phyloP scores from a whole-genome alignment of 1,284 basidiomycete genomes.

The Hymenochaete sp. region DNA sequence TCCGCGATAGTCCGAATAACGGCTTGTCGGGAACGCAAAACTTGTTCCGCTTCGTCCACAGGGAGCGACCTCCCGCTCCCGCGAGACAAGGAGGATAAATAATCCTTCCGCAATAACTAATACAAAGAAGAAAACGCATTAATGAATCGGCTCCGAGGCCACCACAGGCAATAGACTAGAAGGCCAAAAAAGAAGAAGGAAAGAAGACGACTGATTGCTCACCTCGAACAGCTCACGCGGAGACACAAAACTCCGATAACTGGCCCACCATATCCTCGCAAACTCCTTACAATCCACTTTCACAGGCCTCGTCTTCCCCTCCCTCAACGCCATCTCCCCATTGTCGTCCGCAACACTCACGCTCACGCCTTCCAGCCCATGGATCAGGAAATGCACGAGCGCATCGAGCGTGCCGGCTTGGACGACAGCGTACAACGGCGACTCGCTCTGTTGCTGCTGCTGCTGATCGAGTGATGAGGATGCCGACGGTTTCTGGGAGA shows the following conservation, averaged over 20 bases:
- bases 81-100: constrained; percentile 36
- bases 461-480: constrained; percentile 36
- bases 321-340: constrained; percentile 66
- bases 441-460: constrained; percentile 50
- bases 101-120: constrained; percentile 67
- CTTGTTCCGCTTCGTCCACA: constrained; percentile 22
- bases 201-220: constrained; percentile 21
- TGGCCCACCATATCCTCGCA: constrained; percentile 68
- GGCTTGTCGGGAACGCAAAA: constrained; percentile 37
- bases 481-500: constrained; percentile 50
- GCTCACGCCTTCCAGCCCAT: constrained; percentile 67
- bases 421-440: constrained; percentile 64
- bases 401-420: constrained; percentile 68
- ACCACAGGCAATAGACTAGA: no score
- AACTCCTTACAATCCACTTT: constrained; percentile 65
- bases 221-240: constrained; percentile 79
- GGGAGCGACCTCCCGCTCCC: constrained; percentile 26
- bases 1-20: constrained; percentile 57
- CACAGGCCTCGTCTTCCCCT: constrained; percentile 60
- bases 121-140: no score
- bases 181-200: no score
- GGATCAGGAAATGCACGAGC: constrained; percentile 64
- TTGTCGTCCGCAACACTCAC: constrained; percentile 76
- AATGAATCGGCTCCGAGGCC: no score
- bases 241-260: constrained; percentile 69